phyloP scores from a whole-genome alignment of 805 yeast species.

The Geotrichum ghanense region DNA sequence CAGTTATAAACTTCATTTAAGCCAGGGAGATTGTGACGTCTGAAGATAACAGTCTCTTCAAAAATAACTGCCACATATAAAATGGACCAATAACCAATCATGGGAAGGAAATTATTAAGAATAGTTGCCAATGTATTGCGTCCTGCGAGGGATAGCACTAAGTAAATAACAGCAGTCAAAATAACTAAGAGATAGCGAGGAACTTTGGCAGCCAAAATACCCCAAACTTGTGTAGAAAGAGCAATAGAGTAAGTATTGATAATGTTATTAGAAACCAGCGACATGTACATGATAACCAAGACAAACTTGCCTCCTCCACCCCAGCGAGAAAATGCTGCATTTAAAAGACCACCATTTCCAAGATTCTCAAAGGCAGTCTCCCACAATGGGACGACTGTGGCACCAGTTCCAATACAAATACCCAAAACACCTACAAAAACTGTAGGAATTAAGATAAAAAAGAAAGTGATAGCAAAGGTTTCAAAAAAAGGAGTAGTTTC shows the following conservation, averaged over 20 bases:
- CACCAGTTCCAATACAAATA: constrained; percentile 54
- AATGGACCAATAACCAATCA: constrained; percentile 87
- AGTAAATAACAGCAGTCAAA: constrained; percentile 47
- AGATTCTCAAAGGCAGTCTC: constrained; percentile 37
- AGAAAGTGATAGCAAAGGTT: constrained; percentile 50
- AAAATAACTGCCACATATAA: constrained; percentile 62
- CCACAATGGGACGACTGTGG: constrained; percentile 49
- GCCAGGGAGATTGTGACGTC: constrained; percentile 35
- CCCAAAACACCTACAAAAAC: constrained; percentile 68
- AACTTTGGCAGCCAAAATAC: constrained; percentile 37
- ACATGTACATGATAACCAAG: constrained; percentile 54
- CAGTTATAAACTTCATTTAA: constrained; percentile 50
- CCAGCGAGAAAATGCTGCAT: constrained; percentile 60
- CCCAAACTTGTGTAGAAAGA: constrained; percentile 53
- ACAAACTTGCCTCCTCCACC: constrained; percentile 67
- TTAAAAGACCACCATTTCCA: constrained; percentile 71
- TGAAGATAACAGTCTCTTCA: constrained; percentile 63
- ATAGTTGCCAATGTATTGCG: constrained; percentile 60
- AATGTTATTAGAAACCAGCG: constrained; percentile 72
- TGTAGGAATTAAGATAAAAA: constrained; percentile 61
- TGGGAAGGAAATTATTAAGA: constrained; percentile 72
- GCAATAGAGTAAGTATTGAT: constrained; percentile 76
- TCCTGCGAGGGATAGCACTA: constrained; percentile 68
- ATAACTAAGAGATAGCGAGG: constrained; percentile 77
- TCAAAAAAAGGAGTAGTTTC: constrained; percentile 48